phyloP scores from a whole-genome alignment of 352 stramenopile species.

The Phytophthora pini region DNA sequence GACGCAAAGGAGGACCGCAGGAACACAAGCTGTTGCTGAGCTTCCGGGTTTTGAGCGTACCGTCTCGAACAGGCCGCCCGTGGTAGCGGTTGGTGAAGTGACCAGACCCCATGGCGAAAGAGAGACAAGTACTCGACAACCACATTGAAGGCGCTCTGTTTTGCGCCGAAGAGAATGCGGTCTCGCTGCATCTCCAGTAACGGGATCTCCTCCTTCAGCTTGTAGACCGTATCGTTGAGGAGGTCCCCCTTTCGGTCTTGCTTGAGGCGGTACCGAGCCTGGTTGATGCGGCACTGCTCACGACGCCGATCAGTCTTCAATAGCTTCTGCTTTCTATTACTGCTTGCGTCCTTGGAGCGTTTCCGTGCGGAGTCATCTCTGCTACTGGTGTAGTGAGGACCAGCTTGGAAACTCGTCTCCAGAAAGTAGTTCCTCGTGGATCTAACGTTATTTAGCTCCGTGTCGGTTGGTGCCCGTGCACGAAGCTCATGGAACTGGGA shows the following conservation, averaged over 20 bases:
- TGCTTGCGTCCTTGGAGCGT: too few species aligned
- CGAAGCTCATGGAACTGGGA: not conserved
- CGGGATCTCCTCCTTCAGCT: conserved; percentile 10
- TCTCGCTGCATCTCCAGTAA: conserved; percentile 18
- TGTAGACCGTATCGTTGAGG: conserved; percentile 9
- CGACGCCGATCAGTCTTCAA: conserved; percentile 14
- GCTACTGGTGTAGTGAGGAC: not conserved
- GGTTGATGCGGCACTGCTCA: conserved; percentile 21
- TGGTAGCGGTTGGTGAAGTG: not conserved
- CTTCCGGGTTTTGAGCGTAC: not conserved
- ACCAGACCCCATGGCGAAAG: conserved; percentile 15
- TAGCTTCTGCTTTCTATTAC: not conserved
- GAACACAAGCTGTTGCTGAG: conserved; percentile 24
- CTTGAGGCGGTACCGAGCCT: conserved; percentile 17
- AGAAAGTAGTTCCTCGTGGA: not conserved
- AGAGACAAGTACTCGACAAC: conserved; percentile 23
- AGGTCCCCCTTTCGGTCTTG: conserved; percentile 5
- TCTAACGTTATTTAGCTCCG: too few species aligned
- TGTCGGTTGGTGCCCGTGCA: too few species aligned
- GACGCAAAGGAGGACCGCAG: conserved; percentile 21
- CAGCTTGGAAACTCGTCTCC: not conserved
- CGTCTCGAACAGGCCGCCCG: not conserved
- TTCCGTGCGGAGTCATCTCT: not conserved
- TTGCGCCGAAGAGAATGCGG: conserved; percentile 2
- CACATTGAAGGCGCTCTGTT: conserved; percentile 18